Evolutionary conservation across 2,329 filamentous ascomycete species (phyloP).

Genomic region (Talaromyces sp.): DNA sequence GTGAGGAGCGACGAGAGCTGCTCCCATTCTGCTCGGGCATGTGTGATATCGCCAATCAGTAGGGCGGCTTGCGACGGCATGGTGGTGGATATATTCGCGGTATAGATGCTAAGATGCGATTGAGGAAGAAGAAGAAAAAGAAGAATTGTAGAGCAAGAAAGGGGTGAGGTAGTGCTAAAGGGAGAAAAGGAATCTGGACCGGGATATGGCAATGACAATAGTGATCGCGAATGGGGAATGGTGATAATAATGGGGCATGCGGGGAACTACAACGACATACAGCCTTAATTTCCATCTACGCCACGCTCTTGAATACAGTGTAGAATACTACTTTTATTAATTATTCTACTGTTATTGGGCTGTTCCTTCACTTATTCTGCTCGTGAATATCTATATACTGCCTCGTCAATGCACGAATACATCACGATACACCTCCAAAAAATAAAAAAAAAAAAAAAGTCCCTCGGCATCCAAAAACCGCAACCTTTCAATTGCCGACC

Average conservation of each 20-base stretch:
- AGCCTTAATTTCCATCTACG: too few species aligned
- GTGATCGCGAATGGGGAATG: not conserved
- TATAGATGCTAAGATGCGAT: not conserved
- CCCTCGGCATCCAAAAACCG: not conserved
- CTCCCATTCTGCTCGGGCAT: slow-evolving; percentile 41
- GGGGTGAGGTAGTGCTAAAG: not conserved
- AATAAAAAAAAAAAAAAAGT: not conserved
- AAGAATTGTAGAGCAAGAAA: not conserved
- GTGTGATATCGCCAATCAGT: slow-evolving; percentile 41
- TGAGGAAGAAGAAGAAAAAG: not conserved
- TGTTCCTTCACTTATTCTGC: not conserved
- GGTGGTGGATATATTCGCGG: slow-evolving; percentile 7
- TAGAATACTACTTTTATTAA: too few species aligned
- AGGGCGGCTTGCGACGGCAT: slow-evolving; percentile 36
- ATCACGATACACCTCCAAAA: not conserved
- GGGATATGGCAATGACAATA: not conserved
- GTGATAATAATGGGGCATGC: not conserved
- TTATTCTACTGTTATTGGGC: not conserved
- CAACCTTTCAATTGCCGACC: not conserved
- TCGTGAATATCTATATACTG: not conserved
- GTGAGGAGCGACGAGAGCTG: slow-evolving; percentile 34
- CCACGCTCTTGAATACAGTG: too few species aligned
- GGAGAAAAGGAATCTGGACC: not conserved
- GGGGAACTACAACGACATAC: not conserved
- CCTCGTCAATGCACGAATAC: not conserved